Percentiles rank a stretch among this genome's conserved stretches.
Evolutionary conservation across 345 rosid genomes (phyloP).

Genomic region (Garcia nutans): DNA sequence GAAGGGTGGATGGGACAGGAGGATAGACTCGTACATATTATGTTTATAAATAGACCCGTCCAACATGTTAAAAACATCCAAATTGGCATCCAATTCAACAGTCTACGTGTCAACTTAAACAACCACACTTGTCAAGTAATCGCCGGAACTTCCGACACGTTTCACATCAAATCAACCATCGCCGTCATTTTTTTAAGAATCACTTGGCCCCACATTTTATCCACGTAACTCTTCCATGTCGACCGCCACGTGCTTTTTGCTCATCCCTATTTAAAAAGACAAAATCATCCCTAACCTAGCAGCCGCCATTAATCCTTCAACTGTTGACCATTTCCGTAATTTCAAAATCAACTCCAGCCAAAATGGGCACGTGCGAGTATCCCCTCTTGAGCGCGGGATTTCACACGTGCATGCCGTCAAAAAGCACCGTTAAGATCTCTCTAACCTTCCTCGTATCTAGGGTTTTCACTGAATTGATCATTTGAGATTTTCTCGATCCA

Average conservation of each 20-base stretch:
- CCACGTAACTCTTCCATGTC: slow-evolving; percentile 30
- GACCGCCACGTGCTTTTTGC: slow-evolving; percentile 14
- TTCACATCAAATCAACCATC: slow-evolving; percentile 20
- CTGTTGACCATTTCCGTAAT: slow-evolving; percentile 6
- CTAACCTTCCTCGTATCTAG: slow-evolving; percentile 13
- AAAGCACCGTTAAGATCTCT: slow-evolving; percentile 10
- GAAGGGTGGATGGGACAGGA: too few species aligned
- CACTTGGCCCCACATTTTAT: slow-evolving; percentile 30
- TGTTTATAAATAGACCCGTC: slow-evolving; percentile 1
- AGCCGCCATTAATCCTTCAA: background rate
- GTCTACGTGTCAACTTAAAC: slow-evolving; percentile 26
- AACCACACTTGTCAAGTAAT: slow-evolving; percentile 4
- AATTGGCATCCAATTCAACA: background rate
- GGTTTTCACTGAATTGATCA: slow-evolving; percentile 32
- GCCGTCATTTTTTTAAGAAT: slow-evolving; percentile 34
- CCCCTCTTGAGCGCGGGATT: slow-evolving; percentile 6
- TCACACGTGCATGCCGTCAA: slow-evolving; percentile 39
- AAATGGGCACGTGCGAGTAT: slow-evolving; percentile 15
- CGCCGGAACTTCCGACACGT: slow-evolving; percentile 33
- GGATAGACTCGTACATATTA: too few species aligned
- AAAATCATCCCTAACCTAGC: background rate
- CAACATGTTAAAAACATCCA: background rate
- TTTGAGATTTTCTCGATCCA: slow-evolving; percentile 19
- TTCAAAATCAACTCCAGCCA: background rate
- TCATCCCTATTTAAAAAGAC: background rate